phyloP scores from a whole-genome alignment of 1,139 yeast species.

The Diutina scorzettiae region DNA sequence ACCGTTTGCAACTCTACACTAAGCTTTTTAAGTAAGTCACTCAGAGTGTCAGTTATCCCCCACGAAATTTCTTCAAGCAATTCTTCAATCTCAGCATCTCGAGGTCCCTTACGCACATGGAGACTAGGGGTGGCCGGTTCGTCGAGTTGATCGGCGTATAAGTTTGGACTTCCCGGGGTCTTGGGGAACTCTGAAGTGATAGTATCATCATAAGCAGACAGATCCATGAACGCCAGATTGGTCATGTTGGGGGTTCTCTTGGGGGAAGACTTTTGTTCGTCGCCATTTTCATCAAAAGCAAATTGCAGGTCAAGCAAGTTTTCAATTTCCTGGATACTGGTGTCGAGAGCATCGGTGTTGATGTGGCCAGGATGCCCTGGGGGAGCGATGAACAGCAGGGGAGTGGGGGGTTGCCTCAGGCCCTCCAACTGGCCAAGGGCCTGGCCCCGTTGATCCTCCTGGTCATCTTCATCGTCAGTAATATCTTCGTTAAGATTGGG shows the following conservation, averaged over 20 bases:
- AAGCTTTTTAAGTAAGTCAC: constrained; percentile 43
- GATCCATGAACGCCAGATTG: background rate
- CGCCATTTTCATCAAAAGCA: background rate
- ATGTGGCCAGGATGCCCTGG: constrained; percentile 1
- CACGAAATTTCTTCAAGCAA: constrained; percentile 66
- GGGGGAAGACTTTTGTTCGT: background rate
- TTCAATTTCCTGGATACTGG: constrained; percentile 29
- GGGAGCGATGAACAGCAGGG: background rate
- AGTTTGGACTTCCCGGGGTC: background rate
- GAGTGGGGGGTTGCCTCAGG: background rate
- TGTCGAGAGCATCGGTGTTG: constrained; percentile 13
- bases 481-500: background rate
- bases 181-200: background rate
- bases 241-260: background rate
- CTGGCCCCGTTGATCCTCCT: background rate
- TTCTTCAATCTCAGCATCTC: constrained; percentile 42
- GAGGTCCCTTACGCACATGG: constrained; percentile 18
- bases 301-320: background rate
- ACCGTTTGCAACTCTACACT: constrained; percentile 25
- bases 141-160: background rate
- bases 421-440: constrained; percentile 1
- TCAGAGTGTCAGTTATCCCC: constrained; percentile 55
- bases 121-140: background rate
- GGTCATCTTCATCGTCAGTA: constrained; percentile 3
- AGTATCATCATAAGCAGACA: background rate